Conservation (phyloP, 169 alveolate species). For the Amoebophrya sp. region DNA sequence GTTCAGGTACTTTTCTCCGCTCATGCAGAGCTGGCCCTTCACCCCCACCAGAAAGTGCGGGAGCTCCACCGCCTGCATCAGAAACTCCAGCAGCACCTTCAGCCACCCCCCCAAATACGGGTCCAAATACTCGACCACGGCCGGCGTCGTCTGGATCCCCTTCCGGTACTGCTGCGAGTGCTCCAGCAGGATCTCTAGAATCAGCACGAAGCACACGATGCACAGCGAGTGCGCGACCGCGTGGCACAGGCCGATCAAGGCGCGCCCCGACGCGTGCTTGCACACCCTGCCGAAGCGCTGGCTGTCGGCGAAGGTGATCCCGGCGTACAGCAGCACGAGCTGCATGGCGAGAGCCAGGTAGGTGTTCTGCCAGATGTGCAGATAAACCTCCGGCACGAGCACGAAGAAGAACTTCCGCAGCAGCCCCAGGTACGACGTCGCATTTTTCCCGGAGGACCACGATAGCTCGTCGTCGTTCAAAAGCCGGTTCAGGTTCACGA, state of each 20-base stretch:
- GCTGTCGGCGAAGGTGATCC: neutral
- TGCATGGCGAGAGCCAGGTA: neutral
- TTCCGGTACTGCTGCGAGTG: neutral
- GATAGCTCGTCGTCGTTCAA: no score
- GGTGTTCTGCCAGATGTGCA: neutral
- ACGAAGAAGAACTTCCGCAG: neutral
- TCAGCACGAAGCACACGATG: neutral
- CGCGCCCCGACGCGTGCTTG: neutral
- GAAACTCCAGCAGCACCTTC: neutral
- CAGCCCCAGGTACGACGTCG: no score
- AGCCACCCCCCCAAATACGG: neutral
- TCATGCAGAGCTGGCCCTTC: no score
- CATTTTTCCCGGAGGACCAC: no score
- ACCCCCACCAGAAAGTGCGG: neutral
- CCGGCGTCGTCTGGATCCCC: neutral
- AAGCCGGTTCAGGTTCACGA: neutral
- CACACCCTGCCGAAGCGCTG: no score
- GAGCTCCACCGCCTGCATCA: neutral
- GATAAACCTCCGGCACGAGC: neutral
- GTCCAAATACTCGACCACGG: neutral
- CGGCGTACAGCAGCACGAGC: neutral
- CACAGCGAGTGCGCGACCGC: neutral
- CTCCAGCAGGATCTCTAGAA: neutral
- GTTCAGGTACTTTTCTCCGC: no score
- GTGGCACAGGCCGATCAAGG: neutral